Evolutionary conservation across 345 rosid species (phyloP).

Genomic region (Firmiana major): DNA sequence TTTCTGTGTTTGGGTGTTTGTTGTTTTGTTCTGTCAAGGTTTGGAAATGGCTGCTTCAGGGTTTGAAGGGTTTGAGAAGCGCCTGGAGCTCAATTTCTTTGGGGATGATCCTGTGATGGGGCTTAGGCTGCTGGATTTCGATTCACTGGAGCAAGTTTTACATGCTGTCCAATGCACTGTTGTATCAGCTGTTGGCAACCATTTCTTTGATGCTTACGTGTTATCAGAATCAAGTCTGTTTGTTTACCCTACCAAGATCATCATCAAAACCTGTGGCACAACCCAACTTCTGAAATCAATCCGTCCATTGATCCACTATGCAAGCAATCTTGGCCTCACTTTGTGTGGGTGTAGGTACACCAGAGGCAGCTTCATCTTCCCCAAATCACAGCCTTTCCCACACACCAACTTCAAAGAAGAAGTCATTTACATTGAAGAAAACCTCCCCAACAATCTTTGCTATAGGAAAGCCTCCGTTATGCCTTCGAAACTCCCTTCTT

Average conservation of each 20-base stretch:
- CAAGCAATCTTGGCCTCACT: conserved; percentile 56
- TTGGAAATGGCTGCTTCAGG: conserved; percentile 80
- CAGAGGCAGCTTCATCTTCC: conserved; percentile 91
- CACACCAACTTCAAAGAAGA: conserved; percentile 83
- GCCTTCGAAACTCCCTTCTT: conserved; percentile 59
- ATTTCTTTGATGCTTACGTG: conserved; percentile 79
- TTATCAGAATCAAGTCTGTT: conserved; percentile 94
- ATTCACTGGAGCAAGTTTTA: conserved; percentile 57
- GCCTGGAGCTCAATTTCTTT: conserved; percentile 86
- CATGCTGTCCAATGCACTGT: conserved; percentile 84
- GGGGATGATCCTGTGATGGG: conserved; percentile 57
- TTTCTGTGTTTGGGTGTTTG: background rate
- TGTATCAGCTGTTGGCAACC: conserved; percentile 88
- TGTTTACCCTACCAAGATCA: conserved; percentile 87
- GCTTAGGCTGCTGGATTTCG: conserved; percentile 71
- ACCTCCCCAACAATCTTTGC: conserved; percentile 53
- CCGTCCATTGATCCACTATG: conserved; percentile 66
- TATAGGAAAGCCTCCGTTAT: conserved; percentile 71
- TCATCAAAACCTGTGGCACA: conserved; percentile 98
- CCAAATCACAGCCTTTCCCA: conserved; percentile 82
- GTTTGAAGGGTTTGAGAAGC: conserved; percentile 96
- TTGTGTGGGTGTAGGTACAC: conserved; percentile 70
- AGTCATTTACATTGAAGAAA: conserved; percentile 56
- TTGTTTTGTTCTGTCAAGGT: background rate
- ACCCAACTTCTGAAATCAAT: conserved; percentile 90